Evolutionary conservation across 805 yeast species (phyloP), one percentile per base, ranked within the genome.

Genomic region (Candida silvatica): DNA sequence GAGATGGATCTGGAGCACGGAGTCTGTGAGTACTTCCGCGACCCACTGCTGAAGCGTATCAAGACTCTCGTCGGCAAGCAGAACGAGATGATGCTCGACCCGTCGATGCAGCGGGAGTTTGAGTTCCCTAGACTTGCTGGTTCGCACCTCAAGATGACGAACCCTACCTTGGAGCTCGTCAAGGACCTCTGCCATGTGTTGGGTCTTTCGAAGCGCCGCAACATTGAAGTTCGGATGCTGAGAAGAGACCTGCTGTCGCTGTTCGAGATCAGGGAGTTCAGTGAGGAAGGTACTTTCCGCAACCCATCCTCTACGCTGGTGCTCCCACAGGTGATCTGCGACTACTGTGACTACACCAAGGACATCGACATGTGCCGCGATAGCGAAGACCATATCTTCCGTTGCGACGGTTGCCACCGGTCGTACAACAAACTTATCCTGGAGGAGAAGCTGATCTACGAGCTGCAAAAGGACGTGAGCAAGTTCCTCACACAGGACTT

Each of bases 331-430:
- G 69, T 87, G 5, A 63, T 81, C 5, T 92, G 99, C 61, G 80
- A 74, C 40, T 70, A 78, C 46, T 92, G 99, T 61, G 80, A 77
- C 40, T 70, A 64, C 46, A 71, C 78, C 25, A 63, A 77, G 20
- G 95, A 84, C 47, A 62, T 90, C 33, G 97, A 90, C 60, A 66
- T 88, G 35, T 88, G 97, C 56, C 74, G 77, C 28, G 83, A 80
- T 45, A 73, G 70, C 29, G 70, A 67, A 5, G 45, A 45, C 2
- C 8, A 28, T n/a, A 55, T 74, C 17, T 77, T 84, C 78, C 53
- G 61, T 15, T 86, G 96, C 56, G 59, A 67, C 4, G 69, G 69
- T 17, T 92, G 99, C 52, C 68, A 64, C 27, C 71, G 66, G 39
- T 64, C 70, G 2, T 77, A 78, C 52, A 78, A 81, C 47, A 72